These are phyloP conservation scores for Aspergillus nidulans DNA, from an alignment of 495 filamentous ascomycete genomes.

Conservation along the genomic window DNA sequence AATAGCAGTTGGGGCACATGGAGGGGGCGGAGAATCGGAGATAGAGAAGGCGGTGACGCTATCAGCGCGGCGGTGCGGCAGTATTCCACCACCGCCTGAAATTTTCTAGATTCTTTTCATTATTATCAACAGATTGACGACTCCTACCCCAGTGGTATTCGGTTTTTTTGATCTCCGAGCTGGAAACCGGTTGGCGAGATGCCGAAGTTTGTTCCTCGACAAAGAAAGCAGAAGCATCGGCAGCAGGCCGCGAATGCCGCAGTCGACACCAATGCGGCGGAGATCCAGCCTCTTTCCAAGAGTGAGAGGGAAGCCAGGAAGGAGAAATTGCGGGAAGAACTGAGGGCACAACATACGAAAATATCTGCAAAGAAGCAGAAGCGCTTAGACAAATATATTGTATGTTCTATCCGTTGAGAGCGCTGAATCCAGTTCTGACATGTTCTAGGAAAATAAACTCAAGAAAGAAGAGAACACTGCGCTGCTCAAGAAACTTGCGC, in stretches of 20 bases:
- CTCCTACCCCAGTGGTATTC: neutral
- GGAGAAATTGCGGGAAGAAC: constrained; percentile 61
- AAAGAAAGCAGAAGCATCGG: constrained; percentile 67
- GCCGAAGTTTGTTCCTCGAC: constrained; percentile 73
- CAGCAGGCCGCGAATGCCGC: constrained; percentile 22
- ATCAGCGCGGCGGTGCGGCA: constrained; percentile 13
- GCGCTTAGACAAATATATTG: constrained; percentile 93
- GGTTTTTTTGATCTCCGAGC: constrained; percentile 2
- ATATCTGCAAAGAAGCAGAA: constrained; percentile 91
- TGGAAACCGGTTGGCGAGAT: constrained; percentile 34
- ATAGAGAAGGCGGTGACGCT: constrained; percentile 16
- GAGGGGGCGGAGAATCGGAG: neutral
- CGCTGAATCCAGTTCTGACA: constrained; percentile 17
- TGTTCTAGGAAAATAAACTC: constrained; percentile 73
- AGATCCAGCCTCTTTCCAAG: constrained; percentile 64
- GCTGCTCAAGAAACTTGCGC: constrained; percentile 75
- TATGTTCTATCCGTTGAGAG: constrained; percentile 25
- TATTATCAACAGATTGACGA: neutral
- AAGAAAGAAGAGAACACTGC: constrained; percentile 89
- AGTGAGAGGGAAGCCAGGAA: constrained; percentile 65
- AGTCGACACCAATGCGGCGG: constrained; percentile 64
- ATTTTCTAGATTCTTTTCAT: constrained; percentile 15
- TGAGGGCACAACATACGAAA: constrained; percentile 57
- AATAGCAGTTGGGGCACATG: no score
- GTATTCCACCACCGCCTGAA: constrained; percentile 17